A percentile compares a stretch with the other conserved stretches of the same genome.
phyloP scores from a whole-genome alignment of 2,329 filamentous ascomycete species.

The Diaporthe vaccinii region DNA sequence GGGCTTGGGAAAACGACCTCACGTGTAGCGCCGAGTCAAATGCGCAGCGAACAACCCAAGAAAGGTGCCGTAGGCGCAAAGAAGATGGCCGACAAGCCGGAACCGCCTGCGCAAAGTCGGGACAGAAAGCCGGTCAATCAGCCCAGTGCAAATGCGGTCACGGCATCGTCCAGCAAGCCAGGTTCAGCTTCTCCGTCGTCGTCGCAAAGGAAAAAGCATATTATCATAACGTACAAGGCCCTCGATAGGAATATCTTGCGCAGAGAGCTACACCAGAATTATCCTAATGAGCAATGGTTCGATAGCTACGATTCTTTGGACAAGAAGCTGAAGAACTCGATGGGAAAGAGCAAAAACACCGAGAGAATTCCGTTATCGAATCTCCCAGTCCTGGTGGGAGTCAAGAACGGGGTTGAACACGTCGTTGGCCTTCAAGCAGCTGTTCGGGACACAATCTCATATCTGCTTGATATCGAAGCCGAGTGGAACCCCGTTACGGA shows the following conservation, averaged over 20 bases:
- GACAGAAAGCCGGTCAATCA: not conserved
- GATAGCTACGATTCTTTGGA: not conserved
- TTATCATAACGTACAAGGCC: no score
- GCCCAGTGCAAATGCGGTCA: not conserved
- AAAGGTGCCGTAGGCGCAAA: no score
- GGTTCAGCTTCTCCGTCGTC: no score
- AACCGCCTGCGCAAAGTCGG: no score
- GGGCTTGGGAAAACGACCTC: not conserved
- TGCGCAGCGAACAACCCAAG: no score
- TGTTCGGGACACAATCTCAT: not conserved
- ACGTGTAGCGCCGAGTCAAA: not conserved
- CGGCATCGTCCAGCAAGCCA: not conserved
- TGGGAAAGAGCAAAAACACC: not conserved
- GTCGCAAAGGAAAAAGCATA: no score
- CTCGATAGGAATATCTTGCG: not conserved
- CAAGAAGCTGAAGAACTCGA: not conserved
- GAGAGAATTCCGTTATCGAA: fast-evolving
- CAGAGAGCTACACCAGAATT: not conserved
- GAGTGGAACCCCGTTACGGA: not conserved
- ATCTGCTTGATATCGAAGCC: constrained; percentile 12
- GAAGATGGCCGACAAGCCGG: no score
- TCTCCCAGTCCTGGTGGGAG: not conserved
- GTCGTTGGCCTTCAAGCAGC: not conserved
- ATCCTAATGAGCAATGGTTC: not conserved
- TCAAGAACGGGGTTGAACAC: not conserved